A percentile compares a stretch with the other conserved stretches of the same genome.
Conservation (phyloP, 2,329 filamentous ascomycete species). For the Talaromyces sp. region DNA sequence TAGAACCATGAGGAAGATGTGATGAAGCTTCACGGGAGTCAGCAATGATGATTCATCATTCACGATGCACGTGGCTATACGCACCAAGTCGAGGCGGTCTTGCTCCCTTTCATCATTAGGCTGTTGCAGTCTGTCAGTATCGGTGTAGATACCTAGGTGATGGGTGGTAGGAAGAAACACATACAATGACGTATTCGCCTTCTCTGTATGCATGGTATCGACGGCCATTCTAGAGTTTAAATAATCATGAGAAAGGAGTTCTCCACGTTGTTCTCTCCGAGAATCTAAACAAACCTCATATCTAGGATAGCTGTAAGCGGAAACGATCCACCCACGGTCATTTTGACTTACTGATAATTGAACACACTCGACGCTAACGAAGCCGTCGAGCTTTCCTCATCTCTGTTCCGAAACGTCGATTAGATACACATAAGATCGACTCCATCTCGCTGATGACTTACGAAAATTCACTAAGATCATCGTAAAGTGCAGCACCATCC, state of each 20-base stretch:
- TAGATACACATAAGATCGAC: neutral
- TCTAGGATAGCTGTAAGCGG: neutral
- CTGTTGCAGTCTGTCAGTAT: neutral
- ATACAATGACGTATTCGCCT: conserved; percentile 13
- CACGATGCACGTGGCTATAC: neutral
- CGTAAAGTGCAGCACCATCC: neutral
- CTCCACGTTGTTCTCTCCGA: neutral
- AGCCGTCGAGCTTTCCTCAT: neutral
- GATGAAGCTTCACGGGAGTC: conserved; percentile 20
- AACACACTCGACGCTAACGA: conserved; percentile 3
- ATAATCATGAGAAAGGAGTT: neutral
- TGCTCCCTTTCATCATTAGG: conserved; percentile 13
- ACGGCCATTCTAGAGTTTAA: conserved; percentile 1
- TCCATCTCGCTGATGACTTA: neutral
- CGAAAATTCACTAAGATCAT: neutral
- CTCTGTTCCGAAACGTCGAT: neutral
- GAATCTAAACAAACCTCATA: neutral
- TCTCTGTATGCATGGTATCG: conserved; percentile 12
- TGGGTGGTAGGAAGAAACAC: neutral
- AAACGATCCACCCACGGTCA: neutral
- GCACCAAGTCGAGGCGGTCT: conserved; percentile 13
- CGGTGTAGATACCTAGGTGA: neutral
- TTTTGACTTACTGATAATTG: neutral
- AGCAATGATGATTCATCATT: neutral
- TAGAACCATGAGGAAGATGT: conserved; percentile 22